Percentiles rank a stretch among this genome's conserved stretches.
phyloP scores from a whole-genome alignment of 2,329 filamentous ascomycete genomes.

The Fusarium redolens region DNA sequence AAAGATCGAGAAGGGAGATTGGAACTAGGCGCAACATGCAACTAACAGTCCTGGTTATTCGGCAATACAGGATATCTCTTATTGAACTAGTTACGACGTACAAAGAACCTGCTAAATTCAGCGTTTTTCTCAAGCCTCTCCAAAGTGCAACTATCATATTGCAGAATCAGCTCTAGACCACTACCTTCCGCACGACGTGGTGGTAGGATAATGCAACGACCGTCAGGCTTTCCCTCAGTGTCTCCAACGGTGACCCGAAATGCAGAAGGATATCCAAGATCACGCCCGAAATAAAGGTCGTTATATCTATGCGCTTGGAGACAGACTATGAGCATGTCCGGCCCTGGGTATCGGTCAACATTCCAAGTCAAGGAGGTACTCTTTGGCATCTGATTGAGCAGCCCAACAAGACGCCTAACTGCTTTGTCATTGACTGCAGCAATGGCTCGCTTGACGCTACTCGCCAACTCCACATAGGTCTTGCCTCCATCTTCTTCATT shows the following conservation, averaged over 20 bases:
- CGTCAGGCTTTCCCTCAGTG: conserved; percentile 14
- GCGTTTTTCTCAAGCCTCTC: background rate
- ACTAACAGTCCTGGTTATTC: no score
- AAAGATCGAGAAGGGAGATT: background rate
- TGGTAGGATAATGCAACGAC: conserved; percentile 5
- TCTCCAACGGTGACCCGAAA: conserved; percentile 1
- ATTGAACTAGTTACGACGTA: background rate
- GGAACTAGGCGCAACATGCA: background rate
- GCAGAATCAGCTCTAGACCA: conserved; percentile 2
- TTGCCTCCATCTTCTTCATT: background rate
- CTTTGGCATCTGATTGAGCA: conserved; percentile 21
- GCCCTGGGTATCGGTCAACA: conserved; percentile 10
- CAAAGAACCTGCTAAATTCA: background rate
- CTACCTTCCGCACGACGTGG: background rate
- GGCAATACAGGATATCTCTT: background rate
- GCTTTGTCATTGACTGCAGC: conserved; percentile 5
- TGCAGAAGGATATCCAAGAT: background rate
- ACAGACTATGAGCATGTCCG: conserved; percentile 23
- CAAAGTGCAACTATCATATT: background rate
- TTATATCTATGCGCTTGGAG: conserved; percentile 4
- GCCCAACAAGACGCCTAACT: conserved; percentile 14
- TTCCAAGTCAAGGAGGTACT: conserved; percentile 17
- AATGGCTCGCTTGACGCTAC: background rate
- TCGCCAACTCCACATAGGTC: background rate
- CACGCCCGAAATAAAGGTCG: conserved; percentile 6